Conservation (phyloP, 1,284 basidiomycete species). For the Pascua sp. region DNA sequence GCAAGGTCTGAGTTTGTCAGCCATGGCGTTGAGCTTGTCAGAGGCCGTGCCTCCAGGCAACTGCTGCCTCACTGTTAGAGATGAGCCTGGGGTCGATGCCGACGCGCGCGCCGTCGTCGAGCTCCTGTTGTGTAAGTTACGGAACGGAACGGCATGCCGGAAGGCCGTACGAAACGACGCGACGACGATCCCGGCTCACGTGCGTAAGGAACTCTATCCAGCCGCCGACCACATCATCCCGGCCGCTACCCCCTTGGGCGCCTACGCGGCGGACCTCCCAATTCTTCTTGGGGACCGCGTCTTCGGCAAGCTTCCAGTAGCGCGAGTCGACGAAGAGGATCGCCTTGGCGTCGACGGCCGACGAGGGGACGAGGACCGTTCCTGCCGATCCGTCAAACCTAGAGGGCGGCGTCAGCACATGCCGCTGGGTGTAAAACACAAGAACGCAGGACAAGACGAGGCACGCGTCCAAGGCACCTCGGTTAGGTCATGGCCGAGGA, state of each 20-base stretch:
- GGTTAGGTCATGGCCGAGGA: no score
- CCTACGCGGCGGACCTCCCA: conserved; percentile 75
- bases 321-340: conserved; percentile 76
- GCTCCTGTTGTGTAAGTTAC: conserved; percentile 48
- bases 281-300: conserved; percentile 65
- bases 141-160: background rate
- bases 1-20: conserved; percentile 16
- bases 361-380: conserved; percentile 67
- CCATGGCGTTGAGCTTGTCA: no score
- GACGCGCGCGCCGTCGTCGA: conserved; percentile 59
- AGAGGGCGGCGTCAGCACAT: background rate
- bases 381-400: conserved; percentile 87
- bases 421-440: no score
- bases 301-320: conserved; percentile 80
- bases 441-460: background rate
- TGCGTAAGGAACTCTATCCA: conserved; percentile 75
- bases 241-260: conserved; percentile 49
- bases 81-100: conserved; percentile 88
- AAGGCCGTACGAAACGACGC: background rate
- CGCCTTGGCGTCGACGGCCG: conserved; percentile 55
- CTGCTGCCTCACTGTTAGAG: conserved; percentile 57
- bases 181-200: conserved; percentile 34
- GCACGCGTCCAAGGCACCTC: no score
- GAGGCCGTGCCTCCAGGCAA: no score
- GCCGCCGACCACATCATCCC: conserved; percentile 55